These are phyloP conservation scores for Trametes maxima DNA, from an alignment of 768 basidiomycete genomes.

Conservation along the genomic window DNA sequence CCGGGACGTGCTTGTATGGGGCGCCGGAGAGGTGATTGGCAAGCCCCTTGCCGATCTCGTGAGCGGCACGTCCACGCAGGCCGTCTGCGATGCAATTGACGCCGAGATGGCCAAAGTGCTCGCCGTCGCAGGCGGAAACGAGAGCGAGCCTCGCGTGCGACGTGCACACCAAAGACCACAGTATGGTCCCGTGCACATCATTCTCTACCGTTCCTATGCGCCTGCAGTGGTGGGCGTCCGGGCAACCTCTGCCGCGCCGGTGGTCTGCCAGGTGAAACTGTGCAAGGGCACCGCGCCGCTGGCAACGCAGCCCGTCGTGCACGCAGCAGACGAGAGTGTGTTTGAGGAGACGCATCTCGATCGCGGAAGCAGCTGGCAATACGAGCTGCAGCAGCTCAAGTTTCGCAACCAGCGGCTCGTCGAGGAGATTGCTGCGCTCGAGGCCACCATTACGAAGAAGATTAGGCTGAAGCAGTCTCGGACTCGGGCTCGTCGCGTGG, in stretches of 20 bases:
- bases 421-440: slow-evolving; percentile 56
- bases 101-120: slow-evolving; percentile 27
- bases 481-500: background rate
- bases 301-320: slow-evolving; percentile 15
- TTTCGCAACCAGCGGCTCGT: slow-evolving; percentile 65
- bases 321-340: slow-evolving; percentile 43
- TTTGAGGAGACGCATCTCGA: slow-evolving; percentile 73
- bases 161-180: slow-evolving; percentile 44
- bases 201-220: slow-evolving; percentile 39
- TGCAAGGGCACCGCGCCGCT: slow-evolving; percentile 20
- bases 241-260: background rate
- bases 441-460: slow-evolving; percentile 28
- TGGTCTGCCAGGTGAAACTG: slow-evolving; percentile 34
- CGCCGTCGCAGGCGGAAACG: slow-evolving; percentile 10
- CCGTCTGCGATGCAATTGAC: slow-evolving; percentile 27
- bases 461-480: slow-evolving; percentile 16
- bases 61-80: slow-evolving; percentile 20
- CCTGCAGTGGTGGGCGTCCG: background rate
- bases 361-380: slow-evolving; percentile 87
- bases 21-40: slow-evolving; percentile 54
- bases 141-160: slow-evolving; percentile 34
- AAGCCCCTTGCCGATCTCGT: slow-evolving; percentile 43
- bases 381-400: slow-evolving; percentile 83
- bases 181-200: slow-evolving; percentile 35
- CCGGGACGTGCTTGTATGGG: slow-evolving; percentile 69